These are phyloP conservation scores for Hamigera avellanea DNA, from an alignment of 495 filamentous ascomycete genomes.

Conservation along the genomic window DNA sequence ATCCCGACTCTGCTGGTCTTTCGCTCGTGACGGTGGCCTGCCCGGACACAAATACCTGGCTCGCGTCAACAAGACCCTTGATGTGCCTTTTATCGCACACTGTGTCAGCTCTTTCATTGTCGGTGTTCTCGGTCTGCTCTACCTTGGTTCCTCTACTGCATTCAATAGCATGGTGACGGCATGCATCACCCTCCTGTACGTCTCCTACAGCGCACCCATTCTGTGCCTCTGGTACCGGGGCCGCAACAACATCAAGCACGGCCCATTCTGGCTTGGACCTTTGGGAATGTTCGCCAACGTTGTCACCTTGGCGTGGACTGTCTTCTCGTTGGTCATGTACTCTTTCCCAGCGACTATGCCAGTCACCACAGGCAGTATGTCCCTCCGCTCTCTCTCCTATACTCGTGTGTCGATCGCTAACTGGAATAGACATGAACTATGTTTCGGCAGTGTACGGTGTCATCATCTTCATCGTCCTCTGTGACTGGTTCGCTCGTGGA, in stretches of 20 bases:
- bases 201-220: slow-evolving; percentile 40
- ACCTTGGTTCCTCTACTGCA: slow-evolving; percentile 38
- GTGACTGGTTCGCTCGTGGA: slow-evolving; percentile 37
- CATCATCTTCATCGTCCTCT: slow-evolving; percentile 26
- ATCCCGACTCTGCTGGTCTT: slow-evolving; percentile 47
- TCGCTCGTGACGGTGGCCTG: slow-evolving; percentile 46
- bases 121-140: slow-evolving; percentile 39
- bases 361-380: slow-evolving; percentile 21
- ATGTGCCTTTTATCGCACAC: slow-evolving; percentile 45
- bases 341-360: slow-evolving; percentile 31
- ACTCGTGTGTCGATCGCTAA: not conserved
- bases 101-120: slow-evolving; percentile 36
- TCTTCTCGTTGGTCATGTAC: slow-evolving; percentile 38
- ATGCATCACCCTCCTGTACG: slow-evolving; percentile 39
- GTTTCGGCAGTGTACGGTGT: slow-evolving; percentile 40
- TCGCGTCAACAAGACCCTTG: slow-evolving; percentile 35
- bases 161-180: slow-evolving; percentile 48
- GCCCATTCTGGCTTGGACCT: slow-evolving; percentile 36
- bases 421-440: slow-evolving; percentile 42
- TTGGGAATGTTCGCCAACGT: slow-evolving; percentile 27
- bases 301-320: slow-evolving; percentile 31
- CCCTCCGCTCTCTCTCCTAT: not conserved
- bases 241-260: slow-evolving; percentile 38
- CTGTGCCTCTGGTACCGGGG: slow-evolving; percentile 36
- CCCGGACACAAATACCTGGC: slow-evolving; percentile 35